Base-by-base conservation (phyloP, 768 basidiomycete species). In the Suillus luteus region DNA sequence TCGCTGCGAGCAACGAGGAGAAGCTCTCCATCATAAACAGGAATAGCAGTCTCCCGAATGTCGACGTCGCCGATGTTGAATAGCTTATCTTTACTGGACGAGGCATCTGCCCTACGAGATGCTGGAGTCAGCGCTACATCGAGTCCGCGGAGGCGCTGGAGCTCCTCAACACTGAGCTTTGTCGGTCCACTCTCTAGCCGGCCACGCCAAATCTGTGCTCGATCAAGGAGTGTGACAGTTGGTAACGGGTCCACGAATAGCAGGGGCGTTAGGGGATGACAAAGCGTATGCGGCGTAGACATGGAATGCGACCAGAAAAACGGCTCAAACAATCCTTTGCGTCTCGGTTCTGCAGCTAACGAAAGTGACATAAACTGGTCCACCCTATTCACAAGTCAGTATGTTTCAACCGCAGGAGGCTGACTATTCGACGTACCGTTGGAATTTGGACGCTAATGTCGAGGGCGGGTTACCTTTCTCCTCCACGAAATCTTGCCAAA, bases 301-400 rank as follows among this genome's bases (percentile, higher is more conserved):
- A 73, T 69, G 14, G 79, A 65, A 51, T 83, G 81, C 5, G 81
- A 77, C 91, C 91, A 93, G 75, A 88, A 92, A 67, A 88, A 85
- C 0, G 91, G 90, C 66, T 92, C 90, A 62, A 91, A 93, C 2
- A 89, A 75, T 9, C 90, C 89, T 71, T 83, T 87, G n/a, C 87
- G 81, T 24, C 87, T 83, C 8, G 91, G 86, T 68, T 94, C 92
- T 17, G 88, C 85, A 44, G 89, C 85, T 40, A 92, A 73, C 2
- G 92, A 93, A 22, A 92, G 79, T 0, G 89, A 86, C 84, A 88
- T 89, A 69, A 92, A 93, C 65, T 91, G 89, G 31, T 91, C 91
- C 65, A 90, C 77, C 9, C 89, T 92, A 24, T 31, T 55, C 12
- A 59, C 60, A 2, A 24, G 15, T 58, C 38, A 64, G 59, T 4